Evolutionary conservation across 2,329 filamentous ascomycete genomes (phyloP), one percentile per base, ranked within the genome.

Genomic region (Tolypocladium amazonense): DNA sequence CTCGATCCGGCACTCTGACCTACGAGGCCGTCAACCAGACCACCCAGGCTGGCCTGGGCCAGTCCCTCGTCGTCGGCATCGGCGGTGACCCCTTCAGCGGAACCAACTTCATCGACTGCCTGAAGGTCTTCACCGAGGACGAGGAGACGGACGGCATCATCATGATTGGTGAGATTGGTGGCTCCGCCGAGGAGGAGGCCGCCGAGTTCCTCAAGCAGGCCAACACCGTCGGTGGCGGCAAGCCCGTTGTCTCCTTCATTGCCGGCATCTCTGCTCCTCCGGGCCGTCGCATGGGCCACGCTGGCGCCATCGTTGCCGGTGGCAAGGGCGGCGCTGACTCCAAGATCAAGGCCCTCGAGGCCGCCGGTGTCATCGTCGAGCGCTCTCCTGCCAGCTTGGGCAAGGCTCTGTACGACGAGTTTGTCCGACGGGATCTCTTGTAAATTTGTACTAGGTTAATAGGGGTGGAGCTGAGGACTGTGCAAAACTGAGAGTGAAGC

Each of bases 11-110:
- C 72, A 99, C 94, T 68, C 87, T 99, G 65, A 99, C 94, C 73
- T 99, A 99, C 82, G 94, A 99, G 82, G 94, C 94, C 73, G 94
- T 99, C 79, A 97, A 97, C 85, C 94, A 99, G 81, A 99, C 94
- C 72, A 97, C 94, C 67, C 90, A 94, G 82, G 88, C 92, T 69
- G 94, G 94, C 65, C 89, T 99, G 62, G 94, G 94, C 66, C 94
- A 99, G 83, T 97, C 92, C 38, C 90, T 99, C 70, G 94, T 99
- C 71, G 90, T 99, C 71, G 94, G 94, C 73, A 97, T 99, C 70
- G 94, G 94, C 65, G 94, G 94, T 79, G 94, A 99, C 79, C 94
- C 94, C 70, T 99, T 99, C 84, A 93, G 89, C 71, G 94, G 94
- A 70, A 97, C 94, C 78, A 97, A 96, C 86, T 99, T 97, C 83